Evolutionary conservation across 176 grass and related monocot species (phyloP).

Genomic region (Hsuehochloa calcarea): DNA sequence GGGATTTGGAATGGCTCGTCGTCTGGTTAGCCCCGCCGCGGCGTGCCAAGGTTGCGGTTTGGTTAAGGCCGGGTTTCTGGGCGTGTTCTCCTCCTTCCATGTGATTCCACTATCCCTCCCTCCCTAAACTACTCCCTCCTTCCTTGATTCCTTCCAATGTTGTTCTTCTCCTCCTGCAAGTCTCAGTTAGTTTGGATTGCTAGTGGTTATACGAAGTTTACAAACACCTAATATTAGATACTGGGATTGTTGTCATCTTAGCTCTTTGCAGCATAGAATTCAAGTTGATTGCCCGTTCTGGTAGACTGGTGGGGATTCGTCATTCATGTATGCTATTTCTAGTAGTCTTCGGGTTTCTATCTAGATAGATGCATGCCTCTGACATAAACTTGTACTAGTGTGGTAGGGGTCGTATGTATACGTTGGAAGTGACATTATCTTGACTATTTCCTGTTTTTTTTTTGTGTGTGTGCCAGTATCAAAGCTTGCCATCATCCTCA

Average conservation of each 20-base stretch:
- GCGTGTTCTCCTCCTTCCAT: conserved; percentile 80
- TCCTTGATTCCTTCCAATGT: not conserved
- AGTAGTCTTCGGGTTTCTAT: not conserved
- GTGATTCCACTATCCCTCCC: conserved; percentile 76
- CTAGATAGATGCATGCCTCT: conserved; percentile 29
- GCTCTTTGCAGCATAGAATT: not conserved
- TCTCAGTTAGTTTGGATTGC: not conserved
- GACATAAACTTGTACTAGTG: not conserved
- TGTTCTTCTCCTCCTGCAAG: not conserved
- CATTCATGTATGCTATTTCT: conserved; percentile 8
- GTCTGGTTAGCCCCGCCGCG: conserved; percentile 74
- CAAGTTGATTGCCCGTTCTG: conserved; percentile 7
- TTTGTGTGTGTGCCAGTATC: conserved; percentile 42
- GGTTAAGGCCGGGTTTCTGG: conserved; percentile 76
- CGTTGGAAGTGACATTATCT: not conserved
- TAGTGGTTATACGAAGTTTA: not conserved
- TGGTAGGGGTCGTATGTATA: not conserved
- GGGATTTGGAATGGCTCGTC: conserved; percentile 66
- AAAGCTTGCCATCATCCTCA: conserved; percentile 33
- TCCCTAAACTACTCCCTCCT: not conserved
- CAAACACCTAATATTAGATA: not conserved
- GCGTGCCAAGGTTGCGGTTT: conserved; percentile 73
- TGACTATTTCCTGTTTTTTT: not conserved
- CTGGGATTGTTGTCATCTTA: not conserved
- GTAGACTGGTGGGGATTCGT: not conserved